Evolutionary conservation across 495 filamentous ascomycete species (phyloP), one percentile per base, ranked within the genome.

Genomic region (Mytilinidion resinicola): DNA sequence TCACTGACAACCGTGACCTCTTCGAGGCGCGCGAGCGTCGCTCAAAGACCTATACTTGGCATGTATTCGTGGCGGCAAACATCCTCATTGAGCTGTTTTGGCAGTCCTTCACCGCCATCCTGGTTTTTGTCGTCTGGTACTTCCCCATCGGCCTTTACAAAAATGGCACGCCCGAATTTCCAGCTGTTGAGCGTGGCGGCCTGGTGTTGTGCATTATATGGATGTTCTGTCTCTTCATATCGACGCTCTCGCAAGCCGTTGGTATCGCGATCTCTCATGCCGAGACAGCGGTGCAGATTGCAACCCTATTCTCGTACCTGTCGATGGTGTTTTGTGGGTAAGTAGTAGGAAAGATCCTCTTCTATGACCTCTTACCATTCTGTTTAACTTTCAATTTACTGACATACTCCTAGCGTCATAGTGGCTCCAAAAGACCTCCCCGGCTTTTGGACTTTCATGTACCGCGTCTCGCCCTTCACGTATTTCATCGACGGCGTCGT

Each of bases 1-100:
- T 56, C 19, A 20, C 37, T 17, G 19, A 30, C 1, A 8, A 37
- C 12, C 34, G 59, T 11, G 17, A 33, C 41, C 33, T 61, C 1
- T 61, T 61, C 34, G 59, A 61, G 52, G 53, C 59, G 1, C 42
- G 43, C 3, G 59, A 61, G 36, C 1, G n/a, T 8, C 34, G 43
- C 2, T 61, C 59, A 41, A 42, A 41, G 20, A 56, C 35, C 11
- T 61, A 56, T 30, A 56, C 59, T 1, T 61, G 59, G 59, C 20
- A 12, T 10, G 53, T 44, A 5, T 61, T 61, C 46, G 11, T 61
- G 43, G 20, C 35, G 1, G 74, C 80, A 36, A 95, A 95, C 68
- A 85, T 84, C 62, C 63, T 96, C 48, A 71, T 74, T 33, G 90
- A 96, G 75, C 72, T 95, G 55, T 25, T 52, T 19, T 56, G 59